Evolutionary conservation across 2,329 filamentous ascomycete genomes (phyloP), one percentile per base, ranked within the genome.

Genomic region (Neopestalotiopsis clavispora): DNA sequence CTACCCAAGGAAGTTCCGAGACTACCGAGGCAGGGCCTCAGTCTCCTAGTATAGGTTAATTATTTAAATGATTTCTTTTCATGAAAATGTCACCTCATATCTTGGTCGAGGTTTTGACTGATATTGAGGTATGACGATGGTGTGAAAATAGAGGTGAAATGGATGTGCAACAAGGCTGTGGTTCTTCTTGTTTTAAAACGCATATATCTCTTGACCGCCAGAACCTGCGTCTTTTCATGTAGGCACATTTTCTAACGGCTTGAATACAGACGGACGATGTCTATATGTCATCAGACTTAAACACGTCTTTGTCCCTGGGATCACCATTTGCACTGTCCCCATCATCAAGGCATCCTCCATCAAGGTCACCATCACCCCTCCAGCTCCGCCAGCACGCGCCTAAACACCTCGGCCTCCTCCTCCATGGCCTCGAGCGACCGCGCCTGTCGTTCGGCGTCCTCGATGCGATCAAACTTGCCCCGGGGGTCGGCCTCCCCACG

Each of bases 381-480:
- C 81, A 86, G 83, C 71, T 82, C 79, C 70, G 74, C 78, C 73
- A 91, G 73, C 12, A 83, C 84, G 61, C 77, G 76, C 68, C 86
- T 88, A 75, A 95, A 89, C 83, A 87, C 84, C 73, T 86, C 84
- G 10, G 94, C 94, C 84, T 98, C 95, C 10, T 84, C 85, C 71
- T 85, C 84, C 95, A 98, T 98, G 76, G 94, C 93, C 74, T 90
- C 90, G 78, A 87, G 86, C 28, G 82, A 87, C 78, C 94, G 88
- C 6, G 92, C 85, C 78, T 85, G 83, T 73, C 95, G 87, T 71
- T 88, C 86, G 67, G 89, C 87, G 72, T 94, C 91, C 80, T 95
- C 93, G 10, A 94, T 90, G 52, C 84, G 85, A 0, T 91, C 90
- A 76, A 96, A 93, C 28, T 76, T 81, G 66, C 90, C 85, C 84